Percentiles rank a stretch among this genome's conserved stretches.
Conservation (phyloP, 257 asterid genomes). For the Osmanthus fragrans region DNA sequence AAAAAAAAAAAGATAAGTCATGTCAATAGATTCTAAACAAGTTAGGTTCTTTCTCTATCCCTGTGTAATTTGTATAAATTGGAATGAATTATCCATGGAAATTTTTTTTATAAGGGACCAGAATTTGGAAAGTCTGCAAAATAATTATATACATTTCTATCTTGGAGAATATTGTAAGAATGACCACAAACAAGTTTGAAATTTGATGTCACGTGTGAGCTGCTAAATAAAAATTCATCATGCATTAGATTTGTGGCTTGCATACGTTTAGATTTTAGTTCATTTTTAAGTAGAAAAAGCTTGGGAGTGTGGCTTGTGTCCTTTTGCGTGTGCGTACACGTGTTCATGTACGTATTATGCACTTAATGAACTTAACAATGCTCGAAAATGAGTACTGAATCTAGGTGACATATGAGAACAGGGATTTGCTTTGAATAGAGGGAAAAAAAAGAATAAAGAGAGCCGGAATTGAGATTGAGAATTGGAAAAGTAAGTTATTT, state of each 20-base stretch:
- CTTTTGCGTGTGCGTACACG: background rate
- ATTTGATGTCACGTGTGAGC: background rate
- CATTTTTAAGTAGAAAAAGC: background rate
- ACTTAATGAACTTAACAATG: background rate
- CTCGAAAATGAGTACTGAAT: background rate
- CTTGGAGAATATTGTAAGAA: conserved; percentile 24
- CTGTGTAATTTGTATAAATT: background rate
- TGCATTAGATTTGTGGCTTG: background rate
- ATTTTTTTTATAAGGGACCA: conserved; percentile 24
- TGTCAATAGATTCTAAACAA: conserved; percentile 34
- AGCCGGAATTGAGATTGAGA: too few species aligned
- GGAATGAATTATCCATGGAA: background rate
- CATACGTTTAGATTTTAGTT: background rate
- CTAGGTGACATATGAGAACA: background rate
- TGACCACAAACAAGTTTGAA: conserved; percentile 21
- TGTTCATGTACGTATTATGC: background rate
- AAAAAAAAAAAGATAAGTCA: background rate
- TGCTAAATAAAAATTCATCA: background rate
- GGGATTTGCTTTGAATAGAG: too few species aligned
- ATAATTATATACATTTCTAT: conserved; percentile 23
- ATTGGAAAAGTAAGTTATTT: too few species aligned
- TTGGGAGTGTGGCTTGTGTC: background rate
- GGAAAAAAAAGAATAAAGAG: too few species aligned
- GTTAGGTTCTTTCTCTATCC: conserved; percentile 30
- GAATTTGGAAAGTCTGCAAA: conserved; percentile 22